A percentile compares a stretch with the other conserved stretches of the same genome.
Evolutionary conservation across 148 eudicot species (phyloP).

Genomic region (Amaranthus palmeri): DNA sequence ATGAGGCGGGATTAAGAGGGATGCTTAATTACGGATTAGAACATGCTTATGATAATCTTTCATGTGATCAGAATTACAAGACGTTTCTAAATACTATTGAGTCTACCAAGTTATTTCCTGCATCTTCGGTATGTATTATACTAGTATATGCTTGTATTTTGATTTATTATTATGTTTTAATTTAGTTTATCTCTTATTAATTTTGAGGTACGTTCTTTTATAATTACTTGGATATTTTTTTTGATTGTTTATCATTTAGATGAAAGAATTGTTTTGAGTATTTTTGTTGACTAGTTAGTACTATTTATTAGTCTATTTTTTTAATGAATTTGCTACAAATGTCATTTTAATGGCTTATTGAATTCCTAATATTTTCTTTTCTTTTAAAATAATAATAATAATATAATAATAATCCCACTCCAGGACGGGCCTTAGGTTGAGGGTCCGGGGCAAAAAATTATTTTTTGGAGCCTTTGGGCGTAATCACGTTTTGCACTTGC

Average conservation of each 20-base stretch:
- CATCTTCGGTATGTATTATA: conserved; percentile 53
- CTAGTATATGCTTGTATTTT: not conserved
- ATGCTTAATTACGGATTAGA: conserved; percentile 83
- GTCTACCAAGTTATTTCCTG: conserved; percentile 40
- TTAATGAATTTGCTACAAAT: too few species aligned
- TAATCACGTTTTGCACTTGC: too few species aligned
- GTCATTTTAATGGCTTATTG: too few species aligned
- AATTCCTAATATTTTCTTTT: too few species aligned
- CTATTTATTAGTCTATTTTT: too few species aligned
- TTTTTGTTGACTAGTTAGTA: too few species aligned
- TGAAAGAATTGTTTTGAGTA: too few species aligned
- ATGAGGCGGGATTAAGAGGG: conserved; percentile 48
- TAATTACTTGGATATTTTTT: not conserved
- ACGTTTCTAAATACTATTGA: conserved; percentile 52
- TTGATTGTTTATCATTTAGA: not conserved
- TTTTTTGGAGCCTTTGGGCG: too few species aligned
- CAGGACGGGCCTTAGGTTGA: too few species aligned
- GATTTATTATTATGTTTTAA: not conserved
- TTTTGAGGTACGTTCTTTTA: conserved; percentile 10
- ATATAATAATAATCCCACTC: too few species aligned
- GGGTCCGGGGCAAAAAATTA: too few species aligned
- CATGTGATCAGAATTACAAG: conserved; percentile 53
- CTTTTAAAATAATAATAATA: too few species aligned
- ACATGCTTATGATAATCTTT: conserved; percentile 55
- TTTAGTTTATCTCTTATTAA: not conserved